Conservation (phyloP, 768 basidiomycete genomes). For the Megacollybia marginata region DNA sequence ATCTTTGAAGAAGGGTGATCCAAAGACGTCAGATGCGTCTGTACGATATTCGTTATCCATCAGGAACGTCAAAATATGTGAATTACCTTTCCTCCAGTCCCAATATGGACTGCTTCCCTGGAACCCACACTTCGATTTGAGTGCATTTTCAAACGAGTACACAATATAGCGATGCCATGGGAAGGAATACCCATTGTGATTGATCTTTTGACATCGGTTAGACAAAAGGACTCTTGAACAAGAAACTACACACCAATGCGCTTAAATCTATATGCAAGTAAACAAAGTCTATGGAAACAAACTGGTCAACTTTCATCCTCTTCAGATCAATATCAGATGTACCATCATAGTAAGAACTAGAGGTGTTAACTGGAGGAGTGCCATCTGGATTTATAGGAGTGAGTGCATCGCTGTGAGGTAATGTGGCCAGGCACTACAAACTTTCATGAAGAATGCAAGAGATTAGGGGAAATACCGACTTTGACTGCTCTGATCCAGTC, state of each 20-base stretch:
- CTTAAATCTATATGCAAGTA: slow-evolving; percentile 14
- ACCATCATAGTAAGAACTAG: slow-evolving; percentile 13
- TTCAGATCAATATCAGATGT: too few species aligned
- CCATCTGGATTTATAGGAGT: slow-evolving; percentile 6
- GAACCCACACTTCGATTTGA: slow-evolving; percentile 12
- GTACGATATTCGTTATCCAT: too few species aligned
- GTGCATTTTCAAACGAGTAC: slow-evolving; percentile 9
- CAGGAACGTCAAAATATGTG: neutral
- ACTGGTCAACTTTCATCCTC: too few species aligned
- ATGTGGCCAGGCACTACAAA: slow-evolving; percentile 11
- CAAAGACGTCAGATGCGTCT: slow-evolving; percentile 9
- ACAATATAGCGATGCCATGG: slow-evolving; percentile 18
- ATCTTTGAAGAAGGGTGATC: slow-evolving; percentile 12
- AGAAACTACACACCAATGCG: neutral
- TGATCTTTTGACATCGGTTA: slow-evolving; percentile 7
- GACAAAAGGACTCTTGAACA: neutral
- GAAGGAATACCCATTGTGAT: slow-evolving; percentile 14
- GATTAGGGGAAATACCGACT: neutral
- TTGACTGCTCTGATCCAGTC: slow-evolving; percentile 13
- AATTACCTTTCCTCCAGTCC: slow-evolving; percentile 16
- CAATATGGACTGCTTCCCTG: slow-evolving; percentile 14
- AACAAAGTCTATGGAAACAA: slow-evolving; percentile 2
- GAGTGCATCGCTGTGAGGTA: slow-evolving; percentile 6
- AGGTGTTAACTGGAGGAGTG: slow-evolving; percentile 11
- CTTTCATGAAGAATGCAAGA: neutral